Evolutionary conservation across 805 yeast species (phyloP), one percentile per base, ranked within the genome.

Genomic region (Yamadazyma nakazawae): DNA sequence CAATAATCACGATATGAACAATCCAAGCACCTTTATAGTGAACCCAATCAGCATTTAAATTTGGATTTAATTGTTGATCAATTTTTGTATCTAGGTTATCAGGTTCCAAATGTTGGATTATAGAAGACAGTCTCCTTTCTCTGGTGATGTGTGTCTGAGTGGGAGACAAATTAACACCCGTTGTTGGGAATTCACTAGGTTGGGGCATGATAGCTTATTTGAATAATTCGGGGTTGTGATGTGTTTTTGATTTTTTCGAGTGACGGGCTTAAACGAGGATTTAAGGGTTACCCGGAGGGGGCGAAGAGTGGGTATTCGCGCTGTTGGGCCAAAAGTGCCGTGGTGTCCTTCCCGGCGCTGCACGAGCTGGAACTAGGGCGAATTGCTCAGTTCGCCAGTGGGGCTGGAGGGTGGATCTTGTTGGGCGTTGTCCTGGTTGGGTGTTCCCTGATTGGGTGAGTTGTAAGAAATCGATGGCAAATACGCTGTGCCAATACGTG

Each of bases 11-110:
- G 41, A 94, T 74, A 67, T 92, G 99, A 47, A 92, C 85, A 25
- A 84, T 73, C 99, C 99, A 94, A 1, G 98, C 98, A 40, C 96
- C 99, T 59, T 92, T 90, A 58, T 82, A 85, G 63, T 91, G 88
- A 28, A 94, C 97, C 99, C 99, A 92, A 56, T 84, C 84, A 24
- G 97, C 97, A 63, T 94, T 94, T 68, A 90, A 76, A 60, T 94
- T 94, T 25, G 96, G 91, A 55, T 86, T 81, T 42, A 90, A 74
- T 45, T 85, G 84, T 68, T 92, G 98, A 63, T 92, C 99, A 58
- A 85, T 88, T 64, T 85, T 88, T 35, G 91, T 95, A 56, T 92
- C 97, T 57, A 88, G 79, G 14, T 90, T 84, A 62, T 94, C 99
- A 14, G 95, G 96, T 61, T 88, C 94, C 43, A 92, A 86, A 61